Percentiles rank a stretch among this genome's conserved stretches.
Evolutionary conservation across 352 stramenopile species (phyloP).

Genomic region (Sclerospora graminicola): DNA sequence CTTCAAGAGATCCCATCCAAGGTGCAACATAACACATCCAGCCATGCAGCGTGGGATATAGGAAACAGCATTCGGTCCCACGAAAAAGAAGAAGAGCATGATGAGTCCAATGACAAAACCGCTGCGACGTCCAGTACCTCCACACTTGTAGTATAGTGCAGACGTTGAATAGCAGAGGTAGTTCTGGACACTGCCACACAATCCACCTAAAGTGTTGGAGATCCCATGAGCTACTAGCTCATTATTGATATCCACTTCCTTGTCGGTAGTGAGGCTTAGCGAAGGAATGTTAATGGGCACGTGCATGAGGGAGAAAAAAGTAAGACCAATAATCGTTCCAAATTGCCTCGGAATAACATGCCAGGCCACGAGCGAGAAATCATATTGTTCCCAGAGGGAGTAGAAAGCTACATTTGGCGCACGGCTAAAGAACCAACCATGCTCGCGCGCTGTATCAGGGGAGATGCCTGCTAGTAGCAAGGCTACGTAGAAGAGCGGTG

Average conservation of each 20-base stretch:
- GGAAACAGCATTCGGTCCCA: conserved; percentile 73
- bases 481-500: conserved; percentile 60
- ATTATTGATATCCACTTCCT: conserved; percentile 88
- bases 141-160: conserved; percentile 84
- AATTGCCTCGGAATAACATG: conserved; percentile 61
- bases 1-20: conserved; percentile 83
- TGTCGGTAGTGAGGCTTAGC: conserved; percentile 69
- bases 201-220: conserved; percentile 81
- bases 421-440: conserved; percentile 71
- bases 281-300: conserved; percentile 94
- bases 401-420: conserved; percentile 64
- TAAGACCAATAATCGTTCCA: conserved; percentile 78
- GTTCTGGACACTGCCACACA: conserved; percentile 85
- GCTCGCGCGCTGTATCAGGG: conserved; percentile 38
- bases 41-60: conserved; percentile 90
- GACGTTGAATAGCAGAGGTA: conserved; percentile 87
- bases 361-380: conserved; percentile 57
- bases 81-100: conserved; percentile 83
- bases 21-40: conserved; percentile 87
- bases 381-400: conserved; percentile 64
- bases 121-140: conserved; percentile 57
- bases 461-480: conserved; percentile 43
- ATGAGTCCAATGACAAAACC: conserved; percentile 50
- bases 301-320: conserved; percentile 91
- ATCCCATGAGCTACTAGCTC: conserved; percentile 89